Conservation (phyloP, 2,329 filamentous ascomycete species). For the Aspergillus luchuensis region DNA sequence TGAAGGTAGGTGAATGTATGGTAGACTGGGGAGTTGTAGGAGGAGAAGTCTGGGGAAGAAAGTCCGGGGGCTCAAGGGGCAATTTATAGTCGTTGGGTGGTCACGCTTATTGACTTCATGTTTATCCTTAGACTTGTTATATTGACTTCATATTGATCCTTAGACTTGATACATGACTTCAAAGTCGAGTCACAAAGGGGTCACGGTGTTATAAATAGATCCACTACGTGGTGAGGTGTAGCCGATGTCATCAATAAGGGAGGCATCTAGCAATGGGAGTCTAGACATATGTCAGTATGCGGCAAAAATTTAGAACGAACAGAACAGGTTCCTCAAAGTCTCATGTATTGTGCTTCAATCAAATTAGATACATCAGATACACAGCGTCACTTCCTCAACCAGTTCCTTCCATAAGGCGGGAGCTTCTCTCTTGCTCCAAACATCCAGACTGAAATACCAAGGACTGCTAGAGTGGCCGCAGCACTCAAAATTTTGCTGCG, state of each 20-base stretch:
- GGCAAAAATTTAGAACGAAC: neutral
- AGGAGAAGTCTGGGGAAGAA: too few relatives aligned
- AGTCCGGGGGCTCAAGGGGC: neutral
- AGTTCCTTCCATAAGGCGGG: neutral
- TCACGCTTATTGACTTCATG: too few relatives aligned
- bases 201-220: too few relatives aligned
- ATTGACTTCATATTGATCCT: too few relatives aligned
- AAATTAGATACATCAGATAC: neutral
- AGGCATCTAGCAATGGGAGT: too few relatives aligned
- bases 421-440: neutral
- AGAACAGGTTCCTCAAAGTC: neutral
- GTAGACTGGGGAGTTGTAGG: neutral
- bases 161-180: too few relatives aligned
- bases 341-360: neutral
- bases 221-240: too few relatives aligned
- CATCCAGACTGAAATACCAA: constrained; percentile 1
- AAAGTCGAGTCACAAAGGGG: too few relatives aligned
- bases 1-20: neutral
- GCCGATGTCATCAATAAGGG: too few relatives aligned
- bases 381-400: neutral
- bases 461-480: neutral
- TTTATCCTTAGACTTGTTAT: too few relatives aligned
- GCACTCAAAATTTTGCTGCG: neutral
- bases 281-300: too few relatives aligned
- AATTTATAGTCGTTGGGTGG: neutral